Conservation (phyloP, 345 rosid species). For the Erucastrum elatum region DNA sequence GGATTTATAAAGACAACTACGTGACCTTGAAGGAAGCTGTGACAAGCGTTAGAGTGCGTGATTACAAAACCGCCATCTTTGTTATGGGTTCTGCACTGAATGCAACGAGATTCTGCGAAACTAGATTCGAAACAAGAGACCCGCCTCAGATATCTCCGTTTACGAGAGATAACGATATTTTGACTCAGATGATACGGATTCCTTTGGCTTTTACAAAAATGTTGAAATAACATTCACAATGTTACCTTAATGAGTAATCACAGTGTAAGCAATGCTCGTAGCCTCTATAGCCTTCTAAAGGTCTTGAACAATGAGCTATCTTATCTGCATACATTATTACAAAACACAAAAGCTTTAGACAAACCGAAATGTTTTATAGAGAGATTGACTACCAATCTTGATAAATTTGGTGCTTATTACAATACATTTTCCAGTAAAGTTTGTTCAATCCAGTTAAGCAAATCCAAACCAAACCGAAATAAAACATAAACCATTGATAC, state of each 20-base stretch:
- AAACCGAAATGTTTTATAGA: not conserved
- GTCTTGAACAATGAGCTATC: not conserved
- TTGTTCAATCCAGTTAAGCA: not conserved
- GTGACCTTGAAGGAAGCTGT: not conserved
- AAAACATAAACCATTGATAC: not conserved
- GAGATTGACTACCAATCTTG: not conserved
- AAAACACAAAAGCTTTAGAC: not conserved
- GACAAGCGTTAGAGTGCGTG: not conserved
- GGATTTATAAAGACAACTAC: not conserved
- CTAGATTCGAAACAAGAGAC: not conserved
- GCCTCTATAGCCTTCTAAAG: not conserved
- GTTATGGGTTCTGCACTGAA: not conserved
- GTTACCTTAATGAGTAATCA: not conserved
- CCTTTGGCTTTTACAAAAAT: not conserved
- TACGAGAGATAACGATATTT: not conserved
- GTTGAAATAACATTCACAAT: not conserved
- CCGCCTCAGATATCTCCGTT: not conserved
- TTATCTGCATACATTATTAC: not conserved
- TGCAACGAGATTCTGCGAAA: not conserved
- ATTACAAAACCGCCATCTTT: not conserved
- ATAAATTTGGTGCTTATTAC: not conserved
- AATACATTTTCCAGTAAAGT: not conserved
- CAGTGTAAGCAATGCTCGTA: not conserved
- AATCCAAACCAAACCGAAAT: not conserved
- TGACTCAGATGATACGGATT: not conserved